Evolutionary conservation across 176 grass and related monocot genomes (phyloP).

Genomic region (Luzula sylvatica): DNA sequence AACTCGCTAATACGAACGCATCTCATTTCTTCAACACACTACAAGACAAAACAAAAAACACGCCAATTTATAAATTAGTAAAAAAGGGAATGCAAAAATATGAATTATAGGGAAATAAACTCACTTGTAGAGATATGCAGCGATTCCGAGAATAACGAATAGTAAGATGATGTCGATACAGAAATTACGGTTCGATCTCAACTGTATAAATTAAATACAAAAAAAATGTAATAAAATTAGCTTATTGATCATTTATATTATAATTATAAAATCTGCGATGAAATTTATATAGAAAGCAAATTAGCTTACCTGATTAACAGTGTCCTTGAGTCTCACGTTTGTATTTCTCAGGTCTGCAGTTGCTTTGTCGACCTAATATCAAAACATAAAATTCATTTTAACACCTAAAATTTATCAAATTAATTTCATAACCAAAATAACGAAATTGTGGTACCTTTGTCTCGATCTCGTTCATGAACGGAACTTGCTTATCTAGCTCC

Average conservation of each 20-base stretch:
- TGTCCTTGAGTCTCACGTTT: slow-evolving; percentile 83
- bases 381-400: neutral
- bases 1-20: too few species aligned
- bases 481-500: slow-evolving; percentile 98
- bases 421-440: neutral
- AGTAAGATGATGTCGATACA: slow-evolving; percentile 69
- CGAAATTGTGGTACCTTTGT: slow-evolving; percentile 43
- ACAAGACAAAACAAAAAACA: slow-evolving; percentile 5
- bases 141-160: slow-evolving; percentile 79
- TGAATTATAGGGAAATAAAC: neutral
- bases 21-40: slow-evolving; percentile 16
- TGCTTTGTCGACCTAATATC: slow-evolving; percentile 51
- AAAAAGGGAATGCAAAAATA: neutral
- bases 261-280: neutral
- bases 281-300: neutral
- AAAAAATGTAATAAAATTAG: neutral
- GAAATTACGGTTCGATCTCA: slow-evolving; percentile 83
- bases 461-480: slow-evolving; percentile 96
- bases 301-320: slow-evolving; percentile 41
- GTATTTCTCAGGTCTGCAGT: slow-evolving; percentile 69
- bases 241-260: neutral
- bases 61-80: too few species aligned
- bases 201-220: slow-evolving; percentile 20
- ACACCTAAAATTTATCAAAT: neutral
- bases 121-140: slow-evolving; percentile 78